Percentiles rank a stretch among this genome's conserved stretches.
Conservation (phyloP, 208 protist species). For the Naegleria lovaniensis region DNA sequence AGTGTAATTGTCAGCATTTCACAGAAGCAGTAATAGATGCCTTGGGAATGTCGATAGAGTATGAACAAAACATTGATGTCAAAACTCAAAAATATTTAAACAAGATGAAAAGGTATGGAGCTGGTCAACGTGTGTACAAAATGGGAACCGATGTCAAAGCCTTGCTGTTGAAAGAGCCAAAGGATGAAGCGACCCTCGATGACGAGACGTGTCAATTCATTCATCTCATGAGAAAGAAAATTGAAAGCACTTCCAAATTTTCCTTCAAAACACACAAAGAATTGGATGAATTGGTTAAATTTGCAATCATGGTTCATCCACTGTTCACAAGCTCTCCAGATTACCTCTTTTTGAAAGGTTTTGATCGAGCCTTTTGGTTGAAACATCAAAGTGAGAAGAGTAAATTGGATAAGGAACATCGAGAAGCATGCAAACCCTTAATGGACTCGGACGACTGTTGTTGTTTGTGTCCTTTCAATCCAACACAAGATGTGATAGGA, state of each 20-base stretch:
- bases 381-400: background rate
- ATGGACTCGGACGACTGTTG: no score
- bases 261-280: background rate
- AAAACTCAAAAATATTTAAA: background rate
- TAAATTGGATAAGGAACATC: background rate
- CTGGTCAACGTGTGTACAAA: background rate
- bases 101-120: background rate
- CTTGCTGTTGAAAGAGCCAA: no score
- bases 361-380: constrained; percentile 20
- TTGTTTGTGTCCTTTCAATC: background rate
- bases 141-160: background rate
- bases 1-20: background rate
- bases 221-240: no score
- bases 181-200: no score
- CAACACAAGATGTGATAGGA: no score
- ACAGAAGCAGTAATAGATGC: background rate
- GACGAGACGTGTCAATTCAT: no score
- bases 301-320: no score
- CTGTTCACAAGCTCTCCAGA: no score
- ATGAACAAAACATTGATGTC: background rate
- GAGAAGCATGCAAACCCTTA: no score
- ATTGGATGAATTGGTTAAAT: background rate
- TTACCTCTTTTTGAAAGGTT: background rate
- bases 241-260: no score
- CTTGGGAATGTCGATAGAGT: background rate